Conservation (phyloP, 352 stramenopile species). For the Phytophthora pluvialis region DNA sequence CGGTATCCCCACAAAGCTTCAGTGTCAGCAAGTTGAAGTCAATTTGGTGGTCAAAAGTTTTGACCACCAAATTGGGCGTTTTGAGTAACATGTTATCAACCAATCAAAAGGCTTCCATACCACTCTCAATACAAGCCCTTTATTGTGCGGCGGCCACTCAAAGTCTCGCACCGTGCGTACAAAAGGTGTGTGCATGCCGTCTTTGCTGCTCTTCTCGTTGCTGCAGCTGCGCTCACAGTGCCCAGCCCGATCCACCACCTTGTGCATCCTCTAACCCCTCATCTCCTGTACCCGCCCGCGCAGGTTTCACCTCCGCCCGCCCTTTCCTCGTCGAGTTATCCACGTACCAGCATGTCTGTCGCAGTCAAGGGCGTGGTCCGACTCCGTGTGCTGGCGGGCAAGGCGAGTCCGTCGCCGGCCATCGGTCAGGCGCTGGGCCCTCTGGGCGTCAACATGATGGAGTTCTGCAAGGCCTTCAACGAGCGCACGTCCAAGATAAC, state of each 20-base stretch:
- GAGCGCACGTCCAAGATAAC: slow-evolving; percentile 93
- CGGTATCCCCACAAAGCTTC: neutral
- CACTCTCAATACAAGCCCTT: slow-evolving; percentile 19
- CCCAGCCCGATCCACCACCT: neutral
- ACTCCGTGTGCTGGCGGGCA: slow-evolving; percentile 85
- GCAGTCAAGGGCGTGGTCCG: slow-evolving; percentile 84
- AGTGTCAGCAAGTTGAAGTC: neutral
- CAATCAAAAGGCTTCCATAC: slow-evolving; percentile 10
- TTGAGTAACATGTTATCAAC: neutral
- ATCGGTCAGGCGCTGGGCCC: slow-evolving; percentile 95
- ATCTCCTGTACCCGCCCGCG: slow-evolving; percentile 2
- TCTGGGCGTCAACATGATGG: slow-evolving; percentile 99
- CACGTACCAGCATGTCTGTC: slow-evolving; percentile 35
- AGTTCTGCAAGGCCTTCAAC: slow-evolving; percentile 99
- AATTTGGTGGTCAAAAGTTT: no score
- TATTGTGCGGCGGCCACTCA: slow-evolving; percentile 37
- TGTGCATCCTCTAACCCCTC: slow-evolving; percentile 20
- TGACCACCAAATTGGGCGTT: no score
- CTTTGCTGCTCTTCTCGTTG: slow-evolving; percentile 2
- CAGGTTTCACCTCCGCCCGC: slow-evolving; percentile 16
- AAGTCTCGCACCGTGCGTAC: slow-evolving; percentile 20
- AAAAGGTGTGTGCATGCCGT: slow-evolving; percentile 17
- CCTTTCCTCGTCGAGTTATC: slow-evolving; percentile 14
- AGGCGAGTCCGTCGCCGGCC: slow-evolving; percentile 85
- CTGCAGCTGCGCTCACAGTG: slow-evolving; percentile 2